phyloP scores from a whole-genome alignment of 2,329 filamentous ascomycete genomes.

The Fusarium nematophilum region DNA sequence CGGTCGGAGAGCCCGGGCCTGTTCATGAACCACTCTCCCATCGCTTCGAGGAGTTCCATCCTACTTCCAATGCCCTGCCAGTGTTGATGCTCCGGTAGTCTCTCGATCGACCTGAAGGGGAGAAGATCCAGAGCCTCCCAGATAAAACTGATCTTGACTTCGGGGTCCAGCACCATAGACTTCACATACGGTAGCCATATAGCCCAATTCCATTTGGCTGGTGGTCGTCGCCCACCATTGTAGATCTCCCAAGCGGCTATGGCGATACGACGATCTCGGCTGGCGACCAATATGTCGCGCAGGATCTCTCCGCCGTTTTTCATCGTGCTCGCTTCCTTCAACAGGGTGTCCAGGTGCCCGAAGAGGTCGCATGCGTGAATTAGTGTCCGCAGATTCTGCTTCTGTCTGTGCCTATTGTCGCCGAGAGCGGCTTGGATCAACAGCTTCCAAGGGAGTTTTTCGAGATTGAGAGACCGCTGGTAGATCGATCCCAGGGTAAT shows the following conservation, averaged over 20 bases:
- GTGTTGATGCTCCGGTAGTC: not conserved
- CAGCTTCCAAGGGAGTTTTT: not conserved
- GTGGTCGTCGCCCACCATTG: slow-evolving; percentile 1
- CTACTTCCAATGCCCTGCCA: slow-evolving; percentile 12
- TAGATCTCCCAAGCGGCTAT: slow-evolving; percentile 24
- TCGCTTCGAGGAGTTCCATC: slow-evolving; percentile 45
- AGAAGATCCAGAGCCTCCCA: slow-evolving; percentile 46
- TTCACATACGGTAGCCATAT: slow-evolving; percentile 49
- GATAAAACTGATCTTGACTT: slow-evolving; percentile 35
- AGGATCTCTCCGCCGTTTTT: not conserved
- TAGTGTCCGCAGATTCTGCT: not conserved
- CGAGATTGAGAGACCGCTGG: not conserved
- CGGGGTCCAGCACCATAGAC: slow-evolving; percentile 48
- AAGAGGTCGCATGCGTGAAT: not conserved
- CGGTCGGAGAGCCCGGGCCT: slow-evolving; percentile 45
- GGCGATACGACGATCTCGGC: slow-evolving; percentile 6
- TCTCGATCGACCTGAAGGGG: slow-evolving; percentile 2
- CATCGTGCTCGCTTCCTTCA: not conserved
- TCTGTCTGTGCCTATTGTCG: slow-evolving; percentile 1
- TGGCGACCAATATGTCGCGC: slow-evolving; percentile 2
- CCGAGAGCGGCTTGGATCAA: not conserved
- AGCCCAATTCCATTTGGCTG: slow-evolving; percentile 47
- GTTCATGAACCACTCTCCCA: slow-evolving; percentile 47
- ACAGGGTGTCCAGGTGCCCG: slow-evolving; percentile 18
- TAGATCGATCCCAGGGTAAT: not conserved